A percentile compares a stretch with the other conserved stretches of the same genome.
phyloP scores from a whole-genome alignment of 2,329 filamentous ascomycete species.

The Ceratocystis albifundus region DNA sequence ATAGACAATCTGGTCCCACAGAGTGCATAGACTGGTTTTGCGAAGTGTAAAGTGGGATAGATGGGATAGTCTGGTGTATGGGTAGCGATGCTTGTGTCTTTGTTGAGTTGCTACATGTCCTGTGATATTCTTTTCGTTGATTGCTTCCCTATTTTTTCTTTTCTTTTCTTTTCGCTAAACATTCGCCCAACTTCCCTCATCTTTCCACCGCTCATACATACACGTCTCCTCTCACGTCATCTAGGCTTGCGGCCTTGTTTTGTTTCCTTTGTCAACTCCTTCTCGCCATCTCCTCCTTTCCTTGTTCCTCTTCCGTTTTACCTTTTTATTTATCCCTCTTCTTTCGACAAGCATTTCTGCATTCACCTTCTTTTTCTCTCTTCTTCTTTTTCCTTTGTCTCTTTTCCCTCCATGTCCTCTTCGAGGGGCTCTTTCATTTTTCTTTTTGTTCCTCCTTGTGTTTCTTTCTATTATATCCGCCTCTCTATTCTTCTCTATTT shows the following conservation, averaged over 20 bases:
- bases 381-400: background rate
- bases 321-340: background rate
- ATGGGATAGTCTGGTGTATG: too few species aligned
- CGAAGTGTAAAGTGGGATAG: background rate
- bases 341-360: background rate
- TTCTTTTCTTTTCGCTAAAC: conserved; percentile 1
- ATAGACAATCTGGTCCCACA: conserved; percentile 30
- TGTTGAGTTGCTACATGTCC: conserved; percentile 4
- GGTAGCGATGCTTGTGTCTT: background rate
- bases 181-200: background rate
- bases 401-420: background rate
- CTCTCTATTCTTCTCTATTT: background rate
- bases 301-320: background rate
- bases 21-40: conserved; percentile 24
- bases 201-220: background rate
- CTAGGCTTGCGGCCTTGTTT: background rate
- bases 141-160: background rate
- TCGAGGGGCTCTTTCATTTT: background rate
- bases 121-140: background rate
- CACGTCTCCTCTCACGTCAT: background rate
- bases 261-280: background rate
- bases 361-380: background rate
- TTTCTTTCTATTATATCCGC: conserved; percentile 6
- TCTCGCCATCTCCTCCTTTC: background rate
- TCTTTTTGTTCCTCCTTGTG: background rate